A percentile compares a stretch with the other conserved stretches of the same genome.
Evolutionary conservation across 805 yeast genomes (phyloP).

Genomic region (Candida maris): DNA sequence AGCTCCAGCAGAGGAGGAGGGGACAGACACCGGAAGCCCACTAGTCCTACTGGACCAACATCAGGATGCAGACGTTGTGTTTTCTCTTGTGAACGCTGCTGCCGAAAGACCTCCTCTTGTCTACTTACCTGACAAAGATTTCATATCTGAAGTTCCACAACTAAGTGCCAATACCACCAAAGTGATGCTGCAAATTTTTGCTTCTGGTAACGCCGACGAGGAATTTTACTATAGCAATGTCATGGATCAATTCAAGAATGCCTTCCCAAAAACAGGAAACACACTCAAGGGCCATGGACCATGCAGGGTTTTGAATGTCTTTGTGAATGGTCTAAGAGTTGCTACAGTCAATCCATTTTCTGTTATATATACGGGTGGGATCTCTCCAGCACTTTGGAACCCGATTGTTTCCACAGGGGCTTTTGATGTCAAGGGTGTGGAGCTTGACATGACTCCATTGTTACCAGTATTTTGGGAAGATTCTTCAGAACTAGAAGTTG

Average conservation of each 20-base stretch:
- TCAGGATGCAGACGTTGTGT: conserved; percentile 38
- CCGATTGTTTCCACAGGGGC: conserved; percentile 74
- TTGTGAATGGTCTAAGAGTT: conserved; percentile 54
- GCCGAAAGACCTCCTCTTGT: conserved; percentile 39
- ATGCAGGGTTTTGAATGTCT: conserved; percentile 60
- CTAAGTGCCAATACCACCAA: conserved; percentile 56
- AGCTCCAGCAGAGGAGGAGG: conserved; percentile 11
- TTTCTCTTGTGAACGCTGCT: conserved; percentile 33
- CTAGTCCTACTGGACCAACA: conserved; percentile 26
- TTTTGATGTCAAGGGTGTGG: conserved; percentile 68
- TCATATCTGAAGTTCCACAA: conserved; percentile 40
- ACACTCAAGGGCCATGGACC: conserved; percentile 64
- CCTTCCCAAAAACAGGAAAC: conserved; percentile 39
- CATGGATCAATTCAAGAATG: conserved; percentile 42
- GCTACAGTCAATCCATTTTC: conserved; percentile 68
- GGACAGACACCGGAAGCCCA: background rate
- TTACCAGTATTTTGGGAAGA: conserved; percentile 65
- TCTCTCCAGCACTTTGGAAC: conserved; percentile 76
- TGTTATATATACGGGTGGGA: conserved; percentile 75
- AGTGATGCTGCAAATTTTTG: conserved; percentile 54
- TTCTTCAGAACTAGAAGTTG: conserved; percentile 38
- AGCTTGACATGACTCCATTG: conserved; percentile 65
- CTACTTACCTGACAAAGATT: conserved; percentile 41
- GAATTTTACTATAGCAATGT: conserved; percentile 79
- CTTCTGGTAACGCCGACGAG: conserved; percentile 75